phyloP scores from a whole-genome alignment of 2,329 filamentous ascomycete genomes.

The Furcasterigmium sp. region DNA sequence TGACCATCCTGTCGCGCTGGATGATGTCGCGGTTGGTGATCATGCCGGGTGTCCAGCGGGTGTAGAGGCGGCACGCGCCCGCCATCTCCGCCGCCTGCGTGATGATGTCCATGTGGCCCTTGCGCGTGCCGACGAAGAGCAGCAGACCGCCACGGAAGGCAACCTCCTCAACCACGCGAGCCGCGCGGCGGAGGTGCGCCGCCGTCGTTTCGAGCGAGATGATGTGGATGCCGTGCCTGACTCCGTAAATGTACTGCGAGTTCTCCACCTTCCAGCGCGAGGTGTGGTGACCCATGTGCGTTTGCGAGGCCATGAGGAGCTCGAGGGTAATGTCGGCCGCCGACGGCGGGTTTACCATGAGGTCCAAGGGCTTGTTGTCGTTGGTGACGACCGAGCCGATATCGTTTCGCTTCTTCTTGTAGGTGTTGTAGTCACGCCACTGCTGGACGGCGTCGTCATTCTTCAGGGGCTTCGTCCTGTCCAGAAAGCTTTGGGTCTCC shows the following conservation, averaged over 20 bases:
- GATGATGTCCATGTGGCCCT: constrained; percentile 74
- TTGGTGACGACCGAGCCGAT: constrained; percentile 44
- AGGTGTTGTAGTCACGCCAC: background rate
- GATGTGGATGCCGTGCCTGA: constrained; percentile 84
- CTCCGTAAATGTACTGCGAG: constrained; percentile 87
- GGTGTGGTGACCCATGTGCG: constrained; percentile 85
- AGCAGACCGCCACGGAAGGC: constrained; percentile 77
- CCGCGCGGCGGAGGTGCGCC: constrained; percentile 83
- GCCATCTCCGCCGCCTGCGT: constrained; percentile 76
- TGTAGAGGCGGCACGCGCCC: constrained; percentile 80
- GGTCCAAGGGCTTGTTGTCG: constrained; percentile 59
- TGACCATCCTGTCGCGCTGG: constrained; percentile 61
- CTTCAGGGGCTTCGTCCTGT: too few species aligned
- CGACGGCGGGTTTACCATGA: constrained; percentile 67
- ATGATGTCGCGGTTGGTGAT: constrained; percentile 94
- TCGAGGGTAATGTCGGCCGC: constrained; percentile 84
- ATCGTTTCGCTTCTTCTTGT: background rate
- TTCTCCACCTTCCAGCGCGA: constrained; percentile 94
- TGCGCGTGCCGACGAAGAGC: constrained; percentile 83
- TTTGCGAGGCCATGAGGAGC: constrained; percentile 80
- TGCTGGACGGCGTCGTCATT: constrained; percentile 6
- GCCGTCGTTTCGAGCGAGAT: constrained; percentile 88
- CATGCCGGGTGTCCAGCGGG: constrained; percentile 84
- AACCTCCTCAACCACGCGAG: constrained; percentile 87
- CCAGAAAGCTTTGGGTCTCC: too few species aligned